Conservation (phyloP, 495 filamentous ascomycete species). For the Articulospora tetracladia region DNA sequence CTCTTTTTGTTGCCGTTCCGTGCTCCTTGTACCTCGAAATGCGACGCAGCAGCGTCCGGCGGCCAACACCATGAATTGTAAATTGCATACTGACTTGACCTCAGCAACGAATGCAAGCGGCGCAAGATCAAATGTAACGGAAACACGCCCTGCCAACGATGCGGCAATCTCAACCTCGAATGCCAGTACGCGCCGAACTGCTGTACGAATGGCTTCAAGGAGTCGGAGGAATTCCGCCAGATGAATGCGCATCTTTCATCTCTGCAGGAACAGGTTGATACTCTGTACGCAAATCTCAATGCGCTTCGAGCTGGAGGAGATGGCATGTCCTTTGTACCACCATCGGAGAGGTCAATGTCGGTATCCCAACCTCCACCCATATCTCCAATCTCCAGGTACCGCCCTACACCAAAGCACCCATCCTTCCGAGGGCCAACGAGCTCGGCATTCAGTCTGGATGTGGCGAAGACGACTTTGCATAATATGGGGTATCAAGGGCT, state of each 20-base stretch:
- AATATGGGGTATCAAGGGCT: conserved; percentile 76
- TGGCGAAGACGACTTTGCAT: conserved; percentile 81
- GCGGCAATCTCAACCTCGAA: conserved; percentile 74
- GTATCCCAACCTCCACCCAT: conserved; percentile 19
- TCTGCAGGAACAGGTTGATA: conserved; percentile 83
- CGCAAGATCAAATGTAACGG: conserved; percentile 95
- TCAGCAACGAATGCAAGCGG: conserved; percentile 81
- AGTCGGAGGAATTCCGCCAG: conserved; percentile 80
- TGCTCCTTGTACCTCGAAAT: no score
- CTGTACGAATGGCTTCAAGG: conserved; percentile 74
- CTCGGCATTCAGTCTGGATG: conserved; percentile 79
- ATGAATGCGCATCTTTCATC: conserved; percentile 69
- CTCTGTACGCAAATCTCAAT: conserved; percentile 65
- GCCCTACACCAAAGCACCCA: conserved; percentile 39
- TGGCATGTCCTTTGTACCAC: conserved; percentile 12
- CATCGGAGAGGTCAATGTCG: conserved; percentile 23
- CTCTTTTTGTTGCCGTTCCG: not conserved
- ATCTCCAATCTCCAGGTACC: conserved; percentile 17
- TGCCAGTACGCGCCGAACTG: conserved; percentile 93
- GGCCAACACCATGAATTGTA: no score
- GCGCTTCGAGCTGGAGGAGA: conserved; percentile 40
- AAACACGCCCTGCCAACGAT: conserved; percentile 75
- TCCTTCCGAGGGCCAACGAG: conserved; percentile 84
- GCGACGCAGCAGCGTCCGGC: no score
- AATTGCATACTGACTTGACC: conserved; percentile 1